phyloP scores from a whole-genome alignment of 2,329 filamentous ascomycete species.

The Pseudogymnoascus sp. region DNA sequence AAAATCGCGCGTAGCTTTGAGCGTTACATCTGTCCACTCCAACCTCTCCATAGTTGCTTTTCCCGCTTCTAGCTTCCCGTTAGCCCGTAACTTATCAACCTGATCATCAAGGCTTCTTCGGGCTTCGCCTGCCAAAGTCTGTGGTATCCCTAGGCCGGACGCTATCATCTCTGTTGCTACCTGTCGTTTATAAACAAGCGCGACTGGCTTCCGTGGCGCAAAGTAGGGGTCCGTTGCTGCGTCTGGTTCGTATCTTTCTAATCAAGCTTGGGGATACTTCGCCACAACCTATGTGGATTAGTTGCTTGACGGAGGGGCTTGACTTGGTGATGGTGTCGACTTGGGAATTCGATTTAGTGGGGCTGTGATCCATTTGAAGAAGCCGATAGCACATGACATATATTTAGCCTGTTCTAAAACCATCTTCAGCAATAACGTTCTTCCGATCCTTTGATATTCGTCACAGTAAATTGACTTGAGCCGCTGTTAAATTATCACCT shows the following conservation, averaged over 20 bases:
- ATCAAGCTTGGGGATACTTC: neutral
- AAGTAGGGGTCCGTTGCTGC: neutral
- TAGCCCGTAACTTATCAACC: neutral
- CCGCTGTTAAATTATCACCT: neutral
- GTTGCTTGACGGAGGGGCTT: neutral
- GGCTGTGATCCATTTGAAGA: neutral
- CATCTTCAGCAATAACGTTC: neutral
- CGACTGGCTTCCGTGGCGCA: neutral
- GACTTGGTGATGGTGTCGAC: neutral
- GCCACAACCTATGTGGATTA: neutral
- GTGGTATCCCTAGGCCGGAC: neutral
- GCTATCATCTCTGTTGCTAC: neutral
- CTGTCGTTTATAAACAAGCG: neutral
- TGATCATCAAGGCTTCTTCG: conserved; percentile 2
- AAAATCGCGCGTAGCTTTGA: neutral
- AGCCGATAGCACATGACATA: neutral
- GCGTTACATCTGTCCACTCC: neutral
- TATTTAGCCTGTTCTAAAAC: neutral
- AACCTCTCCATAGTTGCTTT: neutral
- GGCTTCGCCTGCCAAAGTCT: neutral
- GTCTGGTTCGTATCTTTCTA: no score
- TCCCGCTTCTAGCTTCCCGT: neutral
- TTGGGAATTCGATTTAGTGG: neutral
- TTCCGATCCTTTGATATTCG: neutral
- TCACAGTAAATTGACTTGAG: neutral